phyloP scores from a whole-genome alignment of 2,329 filamentous ascomycete genomes.

The Trichophyton mentagrophytes region DNA sequence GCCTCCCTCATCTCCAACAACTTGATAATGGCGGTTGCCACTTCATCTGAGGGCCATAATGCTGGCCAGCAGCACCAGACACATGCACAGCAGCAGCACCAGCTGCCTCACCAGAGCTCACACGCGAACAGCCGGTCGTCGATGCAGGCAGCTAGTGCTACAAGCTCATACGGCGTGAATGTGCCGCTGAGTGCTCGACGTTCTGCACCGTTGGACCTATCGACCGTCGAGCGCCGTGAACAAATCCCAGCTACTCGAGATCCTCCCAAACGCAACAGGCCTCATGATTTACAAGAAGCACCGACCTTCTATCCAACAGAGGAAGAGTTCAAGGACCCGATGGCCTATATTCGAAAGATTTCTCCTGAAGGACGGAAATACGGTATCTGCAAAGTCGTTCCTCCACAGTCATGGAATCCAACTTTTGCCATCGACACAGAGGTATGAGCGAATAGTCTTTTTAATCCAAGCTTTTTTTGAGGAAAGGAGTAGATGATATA shows the following conservation, averaged over 20 bases:
- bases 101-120: conserved; percentile 11
- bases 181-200: conserved; percentile 53
- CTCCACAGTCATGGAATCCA: conserved; percentile 86
- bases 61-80: conserved; percentile 21
- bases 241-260: conserved; percentile 66
- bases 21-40: conserved; percentile 32
- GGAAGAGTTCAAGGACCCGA: conserved; percentile 88
- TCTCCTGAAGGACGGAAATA: conserved; percentile 71
- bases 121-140: conserved; percentile 25
- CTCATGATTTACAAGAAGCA: conserved; percentile 76
- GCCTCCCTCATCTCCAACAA: neutral
- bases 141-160: conserved; percentile 30
- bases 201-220: conserved; percentile 62
- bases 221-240: conserved; percentile 81
- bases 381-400: conserved; percentile 91
- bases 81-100: conserved; percentile 5
- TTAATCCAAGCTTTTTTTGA: neutral
- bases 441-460: conserved; percentile 42
- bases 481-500: neutral
- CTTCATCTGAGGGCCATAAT: conserved; percentile 17
- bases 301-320: conserved; percentile 81
- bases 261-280: conserved; percentile 61
- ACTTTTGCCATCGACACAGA: conserved; percentile 94
- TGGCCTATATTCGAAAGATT: conserved; percentile 89
- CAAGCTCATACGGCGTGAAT: conserved; percentile 35